Conservation (phyloP, 306 rosid species). For the Dryas drummondii region DNA sequence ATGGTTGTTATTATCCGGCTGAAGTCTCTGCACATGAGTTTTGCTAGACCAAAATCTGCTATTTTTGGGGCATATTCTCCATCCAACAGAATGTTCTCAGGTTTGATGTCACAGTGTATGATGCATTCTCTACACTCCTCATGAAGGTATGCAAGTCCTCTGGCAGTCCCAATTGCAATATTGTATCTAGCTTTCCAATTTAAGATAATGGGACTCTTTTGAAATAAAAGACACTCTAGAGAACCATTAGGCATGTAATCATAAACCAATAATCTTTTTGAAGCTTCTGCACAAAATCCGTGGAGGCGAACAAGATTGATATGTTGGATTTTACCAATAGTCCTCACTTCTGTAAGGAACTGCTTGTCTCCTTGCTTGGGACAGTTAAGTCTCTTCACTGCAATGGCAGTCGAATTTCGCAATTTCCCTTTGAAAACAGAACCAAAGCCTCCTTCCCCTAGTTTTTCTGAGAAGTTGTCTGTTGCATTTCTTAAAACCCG, state of each 20-base stretch:
- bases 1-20: conserved; percentile 44
- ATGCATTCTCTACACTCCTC: conserved; percentile 48
- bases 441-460: conserved; percentile 53
- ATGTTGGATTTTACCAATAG: conserved; percentile 45
- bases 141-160: conserved; percentile 45
- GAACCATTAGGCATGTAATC: conserved; percentile 47
- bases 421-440: conserved; percentile 40
- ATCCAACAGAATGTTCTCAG: conserved; percentile 48
- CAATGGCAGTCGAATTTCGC: conserved; percentile 25
- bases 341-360: conserved; percentile 39
- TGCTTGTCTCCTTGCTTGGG: conserved; percentile 36
- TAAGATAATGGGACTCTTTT: conserved; percentile 10
- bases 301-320: conserved; percentile 40
- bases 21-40: conserved; percentile 40
- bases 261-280: conserved; percentile 37
- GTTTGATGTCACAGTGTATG: conserved; percentile 51
- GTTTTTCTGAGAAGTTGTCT: conserved; percentile 35
- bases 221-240: conserved; percentile 35
- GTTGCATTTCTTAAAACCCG: conserved; percentile 35
- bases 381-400: conserved; percentile 43
- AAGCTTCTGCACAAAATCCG: conserved; percentile 35
- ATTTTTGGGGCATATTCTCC: conserved; percentile 33
- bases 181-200: conserved; percentile 40
- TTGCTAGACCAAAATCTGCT: conserved; percentile 51
- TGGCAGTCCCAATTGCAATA: conserved; percentile 40